These are phyloP conservation scores for Solanum hybrid DNA, from an alignment of 305 asterid species.

Conservation along the genomic window DNA sequence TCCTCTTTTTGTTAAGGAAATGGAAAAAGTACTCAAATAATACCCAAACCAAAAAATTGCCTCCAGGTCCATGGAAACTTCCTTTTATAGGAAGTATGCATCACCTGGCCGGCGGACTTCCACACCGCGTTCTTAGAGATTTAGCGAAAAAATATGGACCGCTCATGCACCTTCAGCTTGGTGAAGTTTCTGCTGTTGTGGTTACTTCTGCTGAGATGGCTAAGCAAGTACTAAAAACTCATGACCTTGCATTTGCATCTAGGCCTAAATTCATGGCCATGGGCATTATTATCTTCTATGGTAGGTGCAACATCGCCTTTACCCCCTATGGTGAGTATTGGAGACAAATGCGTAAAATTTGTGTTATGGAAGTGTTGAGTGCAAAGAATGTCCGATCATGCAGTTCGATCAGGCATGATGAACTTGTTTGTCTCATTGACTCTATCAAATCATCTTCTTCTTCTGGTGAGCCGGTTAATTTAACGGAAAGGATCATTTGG, in stretches of 20 bases:
- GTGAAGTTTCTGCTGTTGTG: neutral
- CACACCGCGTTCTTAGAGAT: constrained; percentile 7
- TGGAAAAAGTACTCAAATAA: neutral
- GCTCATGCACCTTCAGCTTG: neutral
- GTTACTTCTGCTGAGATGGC: neutral
- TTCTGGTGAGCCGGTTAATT: neutral
- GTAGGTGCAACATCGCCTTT: constrained; percentile 18
- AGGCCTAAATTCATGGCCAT: neutral
- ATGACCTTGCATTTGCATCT: neutral
- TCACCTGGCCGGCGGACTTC: constrained; percentile 2
- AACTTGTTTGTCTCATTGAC: neutral
- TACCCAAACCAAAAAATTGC: neutral
- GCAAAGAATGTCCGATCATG: constrained; percentile 4
- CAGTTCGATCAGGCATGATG: constrained; percentile 5
- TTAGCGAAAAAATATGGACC: constrained; percentile 7
- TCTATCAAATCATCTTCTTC: neutral
- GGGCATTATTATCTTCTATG: constrained; percentile 21
- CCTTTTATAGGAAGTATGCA: constrained; percentile 6
- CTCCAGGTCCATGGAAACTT: constrained; percentile 14
- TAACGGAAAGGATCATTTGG: neutral
- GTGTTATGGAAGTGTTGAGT: constrained; percentile 8
- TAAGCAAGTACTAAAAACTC: neutral
- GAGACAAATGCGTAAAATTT: constrained; percentile 34
- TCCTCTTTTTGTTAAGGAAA: neutral
- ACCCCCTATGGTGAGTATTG: constrained; percentile 34